phyloP scores from a whole-genome alignment of 768 basidiomycete species.

The Termitomyces sp. region DNA sequence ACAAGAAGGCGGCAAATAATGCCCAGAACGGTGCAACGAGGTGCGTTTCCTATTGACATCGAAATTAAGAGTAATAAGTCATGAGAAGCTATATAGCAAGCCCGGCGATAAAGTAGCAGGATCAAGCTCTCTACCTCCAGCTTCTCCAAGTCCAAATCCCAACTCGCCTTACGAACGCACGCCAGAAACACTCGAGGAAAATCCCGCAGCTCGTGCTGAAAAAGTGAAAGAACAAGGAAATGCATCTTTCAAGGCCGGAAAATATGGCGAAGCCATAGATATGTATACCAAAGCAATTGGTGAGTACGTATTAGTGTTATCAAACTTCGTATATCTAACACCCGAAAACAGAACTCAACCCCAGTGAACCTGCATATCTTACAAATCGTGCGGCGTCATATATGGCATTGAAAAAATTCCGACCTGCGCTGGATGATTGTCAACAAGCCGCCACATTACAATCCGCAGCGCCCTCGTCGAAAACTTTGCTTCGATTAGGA shows the following conservation, averaged over 20 bases:
- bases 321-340: neutral
- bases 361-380: constrained; percentile 69
- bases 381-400: constrained; percentile 87
- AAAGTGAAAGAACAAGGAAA: constrained; percentile 75
- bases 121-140: constrained; percentile 14
- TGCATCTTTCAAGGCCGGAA: constrained; percentile 62
- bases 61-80: neutral
- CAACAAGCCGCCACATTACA: constrained; percentile 71
- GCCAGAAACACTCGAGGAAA: constrained; percentile 27
- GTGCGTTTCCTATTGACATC: constrained; percentile 2
- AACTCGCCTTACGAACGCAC: constrained; percentile 18
- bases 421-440: constrained; percentile 73
- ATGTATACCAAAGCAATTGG: constrained; percentile 77
- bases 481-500: constrained; percentile 80
- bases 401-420: constrained; percentile 79
- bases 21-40: constrained; percentile 7
- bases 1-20: constrained; percentile 16
- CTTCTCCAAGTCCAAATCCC: constrained; percentile 7
- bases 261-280: constrained; percentile 67
- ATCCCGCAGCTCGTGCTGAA: constrained; percentile 49
- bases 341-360: constrained; percentile 46
- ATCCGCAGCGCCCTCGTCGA: constrained; percentile 54
- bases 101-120: constrained; percentile 4
- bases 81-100: neutral
- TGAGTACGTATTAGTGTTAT: constrained; percentile 12